Conservation (phyloP, 805 yeast species). For the Candida odintsovae region DNA sequence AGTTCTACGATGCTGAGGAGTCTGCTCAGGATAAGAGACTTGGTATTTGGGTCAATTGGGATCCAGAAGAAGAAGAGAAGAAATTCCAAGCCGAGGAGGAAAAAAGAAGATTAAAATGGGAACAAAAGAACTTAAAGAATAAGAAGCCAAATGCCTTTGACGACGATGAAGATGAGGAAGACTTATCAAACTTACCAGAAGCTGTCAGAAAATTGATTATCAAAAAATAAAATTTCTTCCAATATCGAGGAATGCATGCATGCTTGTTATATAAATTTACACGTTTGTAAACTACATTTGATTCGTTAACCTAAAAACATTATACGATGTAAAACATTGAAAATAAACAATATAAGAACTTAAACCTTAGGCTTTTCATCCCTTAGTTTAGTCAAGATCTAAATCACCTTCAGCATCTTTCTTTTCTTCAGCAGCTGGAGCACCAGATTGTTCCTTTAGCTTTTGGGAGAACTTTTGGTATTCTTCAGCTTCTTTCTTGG, state of each 20-base stretch:
- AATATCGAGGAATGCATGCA: no score
- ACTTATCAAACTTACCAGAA: constrained; percentile 22
- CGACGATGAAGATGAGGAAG: constrained; percentile 23
- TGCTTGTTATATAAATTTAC: no score
- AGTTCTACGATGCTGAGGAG: constrained; percentile 56
- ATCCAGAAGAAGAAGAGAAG: constrained; percentile 34
- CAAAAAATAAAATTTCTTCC: constrained; percentile 1
- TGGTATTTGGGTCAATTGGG: constrained; percentile 68
- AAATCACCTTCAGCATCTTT: constrained; percentile 36
- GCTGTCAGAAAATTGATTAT: constrained; percentile 23
- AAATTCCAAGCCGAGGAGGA: constrained; percentile 18
- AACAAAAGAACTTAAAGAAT: constrained; percentile 17
- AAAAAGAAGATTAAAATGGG: constrained; percentile 22
- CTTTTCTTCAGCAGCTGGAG: constrained; percentile 16
- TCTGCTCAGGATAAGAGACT: constrained; percentile 46
- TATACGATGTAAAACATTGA: background rate
- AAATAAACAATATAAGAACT: background rate
- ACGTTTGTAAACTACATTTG: no score
- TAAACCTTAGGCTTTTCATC: background rate
- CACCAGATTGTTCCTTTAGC: constrained; percentile 25
- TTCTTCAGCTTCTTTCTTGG: constrained; percentile 83
- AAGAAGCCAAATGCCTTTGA: constrained; percentile 21
- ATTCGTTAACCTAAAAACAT: background rate
- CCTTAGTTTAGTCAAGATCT: constrained; percentile 27
- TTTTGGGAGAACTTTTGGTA: constrained; percentile 31